Evolutionary conservation across 352 stramenopile species (phyloP), one percentile per base, ranked within the genome.

Genomic region (Phytophthora nicotianae): DNA sequence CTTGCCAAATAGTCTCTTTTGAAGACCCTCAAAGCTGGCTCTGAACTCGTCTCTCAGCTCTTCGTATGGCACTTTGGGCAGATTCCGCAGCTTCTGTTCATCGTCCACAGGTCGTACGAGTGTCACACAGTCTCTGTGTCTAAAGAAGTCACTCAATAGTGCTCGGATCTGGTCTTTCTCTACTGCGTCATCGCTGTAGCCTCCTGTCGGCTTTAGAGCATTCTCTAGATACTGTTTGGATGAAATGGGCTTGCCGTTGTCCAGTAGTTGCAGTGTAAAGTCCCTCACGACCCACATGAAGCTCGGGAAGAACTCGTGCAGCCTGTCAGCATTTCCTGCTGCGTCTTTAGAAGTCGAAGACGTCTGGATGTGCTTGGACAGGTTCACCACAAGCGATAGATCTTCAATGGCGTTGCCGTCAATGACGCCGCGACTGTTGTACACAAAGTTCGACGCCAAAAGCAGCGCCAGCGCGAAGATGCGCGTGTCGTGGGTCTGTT

Each of bases 241-340:
- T 29, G 87, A 90, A 68, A 97, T 97, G 21, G 79, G 79, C 69
- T 93, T 91, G 46, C 89, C 88, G 29, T 94, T 90, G 45, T 96
- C 86, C 45, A 91, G 74, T 29, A 97, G 59, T 58, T 92, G 81
- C 29, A 97, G 70, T 37, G 88, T 93, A 49, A 97, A 97, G 64
- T 97, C 90, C 10, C 90, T 77, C 21, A 97, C 86, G 52, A 97
- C 84, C 90, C 90, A 97, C 63, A 93, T 73, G 52, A 97, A 96
- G 14, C 62, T 80, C 14, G 90, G 90, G 58, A 96, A 96, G 58
- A 95, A 95, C 62, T 96, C 75, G 52, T 90, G 74, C 37, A 96
- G 72, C 6, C 56, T 43, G 16, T 78, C 65, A 2, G 33, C 60
- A 29, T 75, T 80, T n/a, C 43, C 50, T 17, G 50, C 53, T 10